Base-by-base conservation (phyloP, 2,329 filamentous ascomycete genomes). In the Zasmidium angulare region DNA sequence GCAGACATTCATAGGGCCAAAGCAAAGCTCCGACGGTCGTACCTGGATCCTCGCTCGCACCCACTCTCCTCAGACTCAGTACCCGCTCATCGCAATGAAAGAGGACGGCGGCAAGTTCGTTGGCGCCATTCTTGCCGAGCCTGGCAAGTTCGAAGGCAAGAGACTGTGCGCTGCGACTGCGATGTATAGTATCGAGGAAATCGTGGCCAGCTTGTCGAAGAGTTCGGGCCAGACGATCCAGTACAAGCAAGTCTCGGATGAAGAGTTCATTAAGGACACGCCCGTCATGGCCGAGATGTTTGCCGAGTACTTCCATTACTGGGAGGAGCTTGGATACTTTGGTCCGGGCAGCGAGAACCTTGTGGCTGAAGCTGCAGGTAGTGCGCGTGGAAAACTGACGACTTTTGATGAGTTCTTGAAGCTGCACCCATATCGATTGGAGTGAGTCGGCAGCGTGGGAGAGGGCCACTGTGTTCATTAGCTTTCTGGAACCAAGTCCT, bases 11-110 rank as follows among this genome's bases (percentile, higher is more conserved):
- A 66, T 64, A 51, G 52, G 52, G 11, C 51, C 53, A 12, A 23
- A 49, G 19, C 48, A 46, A 56, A 22, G 56, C 40, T n/a, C 26
- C 6, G 46, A 40, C 11, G 62, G 65, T 22, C 63, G 62, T 14
- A 56, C 43, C 9, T 60, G 55, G 48, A 40, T 48, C 49, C 22
- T 51, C 23, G 12, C 21, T 24, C 17, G 24, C 22, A 24, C 26
- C 7, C 21, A 24, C 20, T 22, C 49, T 2, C 22, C 22, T 2
- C 11, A 11, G 6, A 29, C 22, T 19, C 21, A 17, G 6, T 51
- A 51, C 11, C 19, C 49, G n/a, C 22, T 51, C 12, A 51, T 51
- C 49, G 49, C 22, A 21, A 51, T 51, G 21, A 24, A 21, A 9
- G 24, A 20, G 4, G 49, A 29, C 20, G 26, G 21, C 2, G 49